These are phyloP conservation scores for Ophiostoma himal-ulmi DNA, from an alignment of 2,329 filamentous ascomycete species.

Conservation along the genomic window DNA sequence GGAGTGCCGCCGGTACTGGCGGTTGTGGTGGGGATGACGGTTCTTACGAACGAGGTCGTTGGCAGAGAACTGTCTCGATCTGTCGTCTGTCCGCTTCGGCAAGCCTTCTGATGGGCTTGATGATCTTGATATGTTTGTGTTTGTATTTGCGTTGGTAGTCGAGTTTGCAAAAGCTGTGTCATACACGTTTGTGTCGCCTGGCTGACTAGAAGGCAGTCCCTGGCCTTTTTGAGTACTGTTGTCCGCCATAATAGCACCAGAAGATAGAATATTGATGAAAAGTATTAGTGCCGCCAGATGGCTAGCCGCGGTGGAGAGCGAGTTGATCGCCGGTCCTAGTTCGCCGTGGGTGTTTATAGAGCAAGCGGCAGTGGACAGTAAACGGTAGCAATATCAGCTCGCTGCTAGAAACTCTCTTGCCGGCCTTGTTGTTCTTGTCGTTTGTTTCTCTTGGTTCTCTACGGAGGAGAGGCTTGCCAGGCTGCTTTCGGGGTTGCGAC, in stretches of 20 bases:
- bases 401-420: background rate
- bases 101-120: background rate
- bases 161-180: background rate
- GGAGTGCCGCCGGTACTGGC: slow-evolving; percentile 5
- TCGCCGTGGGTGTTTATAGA: background rate
- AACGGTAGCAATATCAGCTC: too few relatives aligned
- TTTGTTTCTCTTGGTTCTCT: background rate
- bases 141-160: background rate
- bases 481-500: slow-evolving; percentile 1
- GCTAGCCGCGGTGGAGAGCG: background rate
- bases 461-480: background rate
- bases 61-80: background rate
- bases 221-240: background rate
- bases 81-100: background rate
- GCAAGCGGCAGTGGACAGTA: background rate
- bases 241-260: background rate
- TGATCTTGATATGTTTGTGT: background rate
- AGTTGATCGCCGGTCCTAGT: background rate
- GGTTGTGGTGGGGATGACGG: background rate
- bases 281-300: background rate
- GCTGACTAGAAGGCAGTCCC: background rate
- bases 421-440: background rate
- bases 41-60: background rate
- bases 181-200: background rate
- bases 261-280: background rate